Evolutionary conservation across 208 protist genomes (phyloP), one percentile per base, ranked within the genome.

Genomic region (Trypanosoma boissoni): DNA sequence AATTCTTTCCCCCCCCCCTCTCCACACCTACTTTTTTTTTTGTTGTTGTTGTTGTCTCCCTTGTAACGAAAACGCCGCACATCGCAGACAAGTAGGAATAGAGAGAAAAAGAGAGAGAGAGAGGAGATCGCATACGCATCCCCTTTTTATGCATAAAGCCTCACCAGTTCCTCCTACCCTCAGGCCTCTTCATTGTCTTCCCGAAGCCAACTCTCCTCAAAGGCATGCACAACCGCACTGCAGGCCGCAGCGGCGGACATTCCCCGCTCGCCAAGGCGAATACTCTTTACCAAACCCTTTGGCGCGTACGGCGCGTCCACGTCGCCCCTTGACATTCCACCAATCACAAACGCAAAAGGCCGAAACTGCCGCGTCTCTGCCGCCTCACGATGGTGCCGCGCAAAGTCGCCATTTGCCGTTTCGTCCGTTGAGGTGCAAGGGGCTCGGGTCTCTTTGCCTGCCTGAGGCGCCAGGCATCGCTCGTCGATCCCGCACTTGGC

Each of bases 331-430:
- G 88, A 80, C 88, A 94, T 94, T 28, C 88, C 88, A 58, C 88
- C 88, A 39, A 94, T 70, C 23, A 94, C 74, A 64, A 94, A 88
- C 26, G 88, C 88, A 61, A 94, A 94, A 7, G 88, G 88, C 24
- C 62, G 58, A 52, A 94, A 94, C 56, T 74, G 72, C 0, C 54
- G 52, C 20, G 62, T 55, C 62, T 78, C 78, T 18, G 50, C 74
- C 2, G 72, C 70, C 24, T 70, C 42, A 29, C 75, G 72, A 49
- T 78, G 72, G 34, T 46, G 52, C 42, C 63, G 24, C 8, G 76
- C 79, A 55, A 89, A 88, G 21, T 66, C 69, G 23, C 31, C 31
- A 2, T 41, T 65, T 9, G 68, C 74, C 2, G 71, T 71, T 58
- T 76, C 68, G 5, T 55, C 69, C 24, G 44, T 36, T 5, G 70